These are phyloP conservation scores for Alternaria rosae DNA, from an alignment of 2,329 filamentous ascomycete genomes.

Conservation along the genomic window DNA sequence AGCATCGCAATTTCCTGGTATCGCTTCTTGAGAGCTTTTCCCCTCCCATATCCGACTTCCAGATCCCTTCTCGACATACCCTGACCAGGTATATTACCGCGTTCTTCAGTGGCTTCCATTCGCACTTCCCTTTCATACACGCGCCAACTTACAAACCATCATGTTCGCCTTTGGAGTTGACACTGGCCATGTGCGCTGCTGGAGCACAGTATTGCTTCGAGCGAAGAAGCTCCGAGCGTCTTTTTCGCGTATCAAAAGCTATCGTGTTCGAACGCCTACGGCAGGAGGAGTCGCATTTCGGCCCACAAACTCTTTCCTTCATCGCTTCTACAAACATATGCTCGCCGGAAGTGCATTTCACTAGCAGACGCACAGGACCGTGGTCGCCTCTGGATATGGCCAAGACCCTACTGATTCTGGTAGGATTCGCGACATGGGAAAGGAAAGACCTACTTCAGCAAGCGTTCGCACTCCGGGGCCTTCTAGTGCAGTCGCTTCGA, in stretches of 20 bases:
- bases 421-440: slow-evolving; percentile 45
- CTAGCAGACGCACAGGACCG: slow-evolving; percentile 24
- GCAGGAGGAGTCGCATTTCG: slow-evolving; percentile 35
- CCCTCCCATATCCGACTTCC: slow-evolving; percentile 32
- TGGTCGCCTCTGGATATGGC: slow-evolving; percentile 39
- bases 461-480: slow-evolving; percentile 37
- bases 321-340: slow-evolving; percentile 22
- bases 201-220: slow-evolving; percentile 48
- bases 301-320: slow-evolving; percentile 32
- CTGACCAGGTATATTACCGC: slow-evolving; percentile 42
- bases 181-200: slow-evolving; percentile 42
- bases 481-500: slow-evolving; percentile 38
- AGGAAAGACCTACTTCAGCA: slow-evolving; percentile 39
- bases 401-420: slow-evolving; percentile 40
- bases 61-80: slow-evolving; percentile 40
- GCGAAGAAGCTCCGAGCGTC: slow-evolving; percentile 34
- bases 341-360: slow-evolving; percentile 12
- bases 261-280: slow-evolving; percentile 39
- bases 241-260: slow-evolving; percentile 40
- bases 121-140: slow-evolving; percentile 46
- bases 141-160: slow-evolving; percentile 41
- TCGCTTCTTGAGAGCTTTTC: slow-evolving; percentile 29
- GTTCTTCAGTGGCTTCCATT: slow-evolving; percentile 43
- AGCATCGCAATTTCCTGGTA: slow-evolving; percentile 32
- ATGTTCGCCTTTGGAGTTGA: slow-evolving; percentile 41